phyloP scores from a whole-genome alignment of 2,329 filamentous ascomycete genomes.

The Botrytis deweyae region DNA sequence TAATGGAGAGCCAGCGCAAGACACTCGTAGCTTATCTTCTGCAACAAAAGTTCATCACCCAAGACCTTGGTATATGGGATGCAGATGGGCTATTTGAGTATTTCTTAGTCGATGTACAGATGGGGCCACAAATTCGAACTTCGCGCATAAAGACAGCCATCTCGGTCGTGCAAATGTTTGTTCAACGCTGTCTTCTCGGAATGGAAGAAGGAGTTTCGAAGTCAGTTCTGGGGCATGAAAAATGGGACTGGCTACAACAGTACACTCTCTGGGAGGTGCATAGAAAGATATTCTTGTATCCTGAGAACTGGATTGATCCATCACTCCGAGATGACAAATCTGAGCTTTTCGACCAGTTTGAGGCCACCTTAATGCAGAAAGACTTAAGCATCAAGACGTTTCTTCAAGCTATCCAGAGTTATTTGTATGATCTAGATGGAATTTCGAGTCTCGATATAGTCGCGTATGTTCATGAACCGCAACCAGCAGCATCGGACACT shows the following conservation, averaged over 20 bases:
- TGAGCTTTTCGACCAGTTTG: conserved; percentile 31
- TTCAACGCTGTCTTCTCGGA: conserved; percentile 39
- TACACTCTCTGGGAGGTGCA: conserved; percentile 39
- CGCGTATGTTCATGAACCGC: neutral
- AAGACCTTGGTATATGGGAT: conserved; percentile 23
- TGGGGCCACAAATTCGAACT: conserved; percentile 36
- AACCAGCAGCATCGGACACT: neutral
- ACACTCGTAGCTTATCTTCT: neutral
- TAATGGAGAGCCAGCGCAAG: neutral
- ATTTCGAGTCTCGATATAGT: neutral
- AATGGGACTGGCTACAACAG: conserved; percentile 36
- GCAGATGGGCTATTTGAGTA: conserved; percentile 37
- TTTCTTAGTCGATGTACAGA: conserved; percentile 40
- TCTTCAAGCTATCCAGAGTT: neutral
- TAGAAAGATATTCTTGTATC: conserved; percentile 39
- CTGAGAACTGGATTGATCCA: conserved; percentile 41
- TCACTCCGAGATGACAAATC: conserved; percentile 40
- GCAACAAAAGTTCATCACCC: neutral
- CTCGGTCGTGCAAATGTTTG: conserved; percentile 37
- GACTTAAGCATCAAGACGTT: neutral
- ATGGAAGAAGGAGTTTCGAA: conserved; percentile 30
- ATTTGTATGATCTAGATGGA: neutral
- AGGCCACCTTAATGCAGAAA: conserved; percentile 20
- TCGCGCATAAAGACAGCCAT: conserved; percentile 41
- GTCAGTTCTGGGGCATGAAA: neutral